Evolutionary conservation across 352 stramenopile genomes (phyloP), one percentile per base, ranked within the genome.

Genomic region (Globisporangium yorkense): DNA sequence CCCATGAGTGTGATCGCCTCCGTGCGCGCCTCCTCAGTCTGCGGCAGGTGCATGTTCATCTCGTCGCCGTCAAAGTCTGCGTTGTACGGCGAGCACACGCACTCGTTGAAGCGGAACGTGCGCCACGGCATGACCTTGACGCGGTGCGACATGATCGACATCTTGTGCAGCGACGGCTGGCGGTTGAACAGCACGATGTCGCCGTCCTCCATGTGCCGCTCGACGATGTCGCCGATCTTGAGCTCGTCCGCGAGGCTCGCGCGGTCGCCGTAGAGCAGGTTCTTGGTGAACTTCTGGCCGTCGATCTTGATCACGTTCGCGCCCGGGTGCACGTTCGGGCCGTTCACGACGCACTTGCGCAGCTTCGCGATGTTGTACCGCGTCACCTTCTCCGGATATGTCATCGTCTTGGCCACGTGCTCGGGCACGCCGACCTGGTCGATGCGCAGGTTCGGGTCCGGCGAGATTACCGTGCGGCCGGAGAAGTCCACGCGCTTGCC

Each of bases 21-120:
- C 6, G 96, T 91, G 37, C 96, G 84, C 20, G 98, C 98, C 62
- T 99, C 97, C 65, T 99, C 97, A 1, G 97, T 99, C 75, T 99
- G 98, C 24, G 98, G 98, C 21, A 99, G 70, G 68, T 97, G 89
- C 88, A 99, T 98, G 74, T 99, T 99, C 97, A 99, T 99, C 69
- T 99, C 97, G 64, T 99, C 97, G 57, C 97, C 97, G 74, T 99
- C 97, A 67, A 99, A 99, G 74, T 99, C 97, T 40, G 97, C 97
- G 52, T 99, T 99, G 75, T 99, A 99, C 33, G 97, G 97, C 51
- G 96, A 96, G 75, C 97, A 99, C 39, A 99, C 96, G 62, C 97
- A 99, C 76, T 99, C 98, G 77, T 99, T 99, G 76, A 99, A 99
- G 20, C 97, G 92, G 71, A 99, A 99, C 13, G 98, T 99, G 39